Percentiles rank a stretch among this genome's conserved stretches.
Conservation (phyloP, 768 basidiomycete genomes). For the Pleurotus tuoliensis region DNA sequence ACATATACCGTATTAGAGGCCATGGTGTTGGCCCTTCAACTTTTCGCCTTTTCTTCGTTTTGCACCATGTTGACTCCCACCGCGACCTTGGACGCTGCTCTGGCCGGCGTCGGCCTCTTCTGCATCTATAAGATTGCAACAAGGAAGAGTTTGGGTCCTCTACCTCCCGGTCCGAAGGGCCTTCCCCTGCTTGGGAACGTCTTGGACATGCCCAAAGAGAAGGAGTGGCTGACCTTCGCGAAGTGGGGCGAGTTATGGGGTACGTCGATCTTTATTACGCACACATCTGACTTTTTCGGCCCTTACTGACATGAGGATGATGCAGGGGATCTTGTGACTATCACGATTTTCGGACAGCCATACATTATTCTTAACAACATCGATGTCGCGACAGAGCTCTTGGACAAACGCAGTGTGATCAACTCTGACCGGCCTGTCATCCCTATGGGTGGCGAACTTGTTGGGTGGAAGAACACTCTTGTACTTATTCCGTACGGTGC, state of each 20-base stretch:
- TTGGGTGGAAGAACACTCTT: slow-evolving; percentile 27
- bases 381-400: slow-evolving; percentile 39
- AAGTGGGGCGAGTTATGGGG: slow-evolving; percentile 31
- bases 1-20: neutral
- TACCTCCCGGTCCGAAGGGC: slow-evolving; percentile 34
- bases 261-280: slow-evolving; percentile 7
- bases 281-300: neutral
- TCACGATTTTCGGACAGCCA: slow-evolving; percentile 37
- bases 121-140: slow-evolving; percentile 16
- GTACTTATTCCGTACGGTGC: slow-evolving; percentile 33
- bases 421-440: slow-evolving; percentile 53
- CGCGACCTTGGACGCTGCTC: neutral
- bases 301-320: neutral
- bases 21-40: neutral
- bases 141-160: slow-evolving; percentile 17
- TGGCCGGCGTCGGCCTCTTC: neutral
- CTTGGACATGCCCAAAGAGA: slow-evolving; percentile 22
- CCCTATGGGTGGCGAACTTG: slow-evolving; percentile 31
- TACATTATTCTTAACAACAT: slow-evolving; percentile 41
- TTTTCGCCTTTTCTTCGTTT: neutral
- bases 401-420: slow-evolving; percentile 46
- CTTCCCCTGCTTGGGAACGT: slow-evolving; percentile 35
- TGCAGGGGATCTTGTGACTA: slow-evolving; percentile 30
- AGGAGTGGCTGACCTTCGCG: slow-evolving; percentile 24
- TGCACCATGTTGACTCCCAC: neutral